These are phyloP conservation scores for Gossypium laxum DNA, from an alignment of 441 rosid genomes.

Conservation along the genomic window DNA sequence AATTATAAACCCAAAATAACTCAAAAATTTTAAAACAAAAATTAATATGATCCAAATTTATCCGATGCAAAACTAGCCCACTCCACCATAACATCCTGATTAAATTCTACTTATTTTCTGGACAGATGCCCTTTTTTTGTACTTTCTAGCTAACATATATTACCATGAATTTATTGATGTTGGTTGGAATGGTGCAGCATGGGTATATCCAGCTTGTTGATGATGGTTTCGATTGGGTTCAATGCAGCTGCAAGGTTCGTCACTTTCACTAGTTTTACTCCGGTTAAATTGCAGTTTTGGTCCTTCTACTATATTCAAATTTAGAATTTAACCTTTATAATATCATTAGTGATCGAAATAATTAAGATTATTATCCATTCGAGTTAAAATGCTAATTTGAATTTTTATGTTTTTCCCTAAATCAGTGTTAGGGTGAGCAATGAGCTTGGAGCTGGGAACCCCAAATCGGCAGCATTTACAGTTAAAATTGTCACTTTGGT, in stretches of 20 bases:
- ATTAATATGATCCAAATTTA: too few species aligned
- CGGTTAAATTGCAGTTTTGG: too few species aligned
- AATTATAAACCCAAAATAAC: too few species aligned
- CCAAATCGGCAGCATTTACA: conserved; percentile 31
- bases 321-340: too few species aligned
- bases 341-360: too few species aligned
- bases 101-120: background rate
- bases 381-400: too few species aligned
- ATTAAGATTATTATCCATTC: too few species aligned
- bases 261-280: background rate
- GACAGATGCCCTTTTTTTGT: background rate
- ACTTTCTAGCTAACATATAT: too few species aligned
- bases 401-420: background rate
- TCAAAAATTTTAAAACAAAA: too few species aligned
- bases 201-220: conserved; percentile 42
- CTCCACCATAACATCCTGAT: too few species aligned
- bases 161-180: background rate
- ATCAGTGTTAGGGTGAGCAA: conserved; percentile 41
- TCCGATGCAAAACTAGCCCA: too few species aligned
- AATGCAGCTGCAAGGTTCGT: conserved; percentile 82
- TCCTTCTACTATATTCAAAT: too few species aligned
- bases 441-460: conserved; percentile 43
- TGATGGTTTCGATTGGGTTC: conserved; percentile 78
- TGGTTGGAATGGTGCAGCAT: conserved; percentile 30
- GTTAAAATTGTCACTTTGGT: conserved; percentile 18